Evolutionary conservation across 805 yeast genomes (phyloP).

Genomic region (Yarrowia deformans): DNA sequence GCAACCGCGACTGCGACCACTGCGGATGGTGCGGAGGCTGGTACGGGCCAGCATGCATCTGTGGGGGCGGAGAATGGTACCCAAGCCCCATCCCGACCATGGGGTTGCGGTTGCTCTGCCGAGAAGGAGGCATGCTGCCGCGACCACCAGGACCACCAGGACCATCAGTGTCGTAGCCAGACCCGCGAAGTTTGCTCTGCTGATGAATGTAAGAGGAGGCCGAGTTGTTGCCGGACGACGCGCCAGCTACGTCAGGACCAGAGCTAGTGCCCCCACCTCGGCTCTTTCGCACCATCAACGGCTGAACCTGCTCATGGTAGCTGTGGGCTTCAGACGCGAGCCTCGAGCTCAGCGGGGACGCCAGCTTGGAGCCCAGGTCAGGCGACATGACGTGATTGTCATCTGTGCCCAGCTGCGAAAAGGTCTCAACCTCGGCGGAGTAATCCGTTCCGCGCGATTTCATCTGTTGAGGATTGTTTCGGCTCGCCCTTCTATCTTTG

Average conservation of each 20-base stretch:
- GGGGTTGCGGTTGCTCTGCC: background rate
- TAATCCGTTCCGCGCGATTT: slow-evolving; percentile 9
- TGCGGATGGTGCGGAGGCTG: background rate
- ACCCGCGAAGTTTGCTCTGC: background rate
- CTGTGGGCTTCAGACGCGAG: background rate
- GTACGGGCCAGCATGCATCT: slow-evolving; percentile 7
- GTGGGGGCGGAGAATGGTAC: background rate
- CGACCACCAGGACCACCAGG: background rate
- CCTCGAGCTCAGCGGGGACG: slow-evolving; percentile 10
- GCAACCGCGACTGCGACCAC: slow-evolving; percentile 13
- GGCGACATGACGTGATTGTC: slow-evolving; percentile 22
- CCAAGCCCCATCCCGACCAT: background rate
- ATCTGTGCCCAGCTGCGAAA: slow-evolving; percentile 6
- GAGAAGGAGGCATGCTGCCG: slow-evolving; percentile 2
- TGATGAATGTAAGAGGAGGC: background rate
- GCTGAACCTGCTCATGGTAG: slow-evolving; percentile 7
- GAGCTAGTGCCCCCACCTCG: slow-evolving; percentile 1
- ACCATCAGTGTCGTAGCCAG: slow-evolving; percentile 1
- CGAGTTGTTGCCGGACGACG: background rate
- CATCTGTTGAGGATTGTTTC: background rate
- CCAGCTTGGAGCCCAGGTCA: slow-evolving; percentile 17
- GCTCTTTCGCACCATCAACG: slow-evolving; percentile 17
- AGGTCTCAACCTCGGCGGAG: slow-evolving; percentile 25
- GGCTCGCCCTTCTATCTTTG: slow-evolving; percentile 9
- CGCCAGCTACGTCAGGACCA: background rate